Conservation (phyloP, 2,329 filamentous ascomycete genomes). For the Atkinsonella hypoxylon region DNA sequence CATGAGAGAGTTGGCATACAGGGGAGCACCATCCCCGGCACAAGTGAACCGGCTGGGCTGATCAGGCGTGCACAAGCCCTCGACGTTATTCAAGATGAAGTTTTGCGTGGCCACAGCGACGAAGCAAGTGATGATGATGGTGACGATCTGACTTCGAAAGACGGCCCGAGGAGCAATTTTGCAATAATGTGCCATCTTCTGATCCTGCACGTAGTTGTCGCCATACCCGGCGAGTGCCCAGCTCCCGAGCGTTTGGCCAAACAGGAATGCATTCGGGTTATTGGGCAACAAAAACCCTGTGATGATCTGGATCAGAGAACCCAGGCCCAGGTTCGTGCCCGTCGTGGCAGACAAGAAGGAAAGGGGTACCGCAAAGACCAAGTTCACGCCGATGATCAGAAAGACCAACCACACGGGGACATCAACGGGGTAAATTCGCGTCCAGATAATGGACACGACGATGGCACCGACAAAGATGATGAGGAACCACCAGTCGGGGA, state of each 20-base stretch:
- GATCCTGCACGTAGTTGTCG: slow-evolving; percentile 32
- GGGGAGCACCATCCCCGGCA: slow-evolving; percentile 34
- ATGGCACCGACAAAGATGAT: slow-evolving; percentile 22
- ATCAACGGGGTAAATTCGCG: slow-evolving; percentile 16
- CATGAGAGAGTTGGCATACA: slow-evolving; percentile 22
- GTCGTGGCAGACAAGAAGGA: slow-evolving; percentile 33
- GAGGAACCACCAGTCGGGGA: slow-evolving; percentile 36
- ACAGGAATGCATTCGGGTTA: slow-evolving; percentile 15
- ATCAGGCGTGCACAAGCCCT: slow-evolving; percentile 17
- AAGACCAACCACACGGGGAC: slow-evolving; percentile 28
- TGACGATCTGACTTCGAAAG: slow-evolving; percentile 34
- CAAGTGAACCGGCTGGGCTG: slow-evolving; percentile 34
- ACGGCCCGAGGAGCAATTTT: slow-evolving; percentile 35
- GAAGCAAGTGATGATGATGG: slow-evolving; percentile 33
- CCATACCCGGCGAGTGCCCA: slow-evolving; percentile 22
- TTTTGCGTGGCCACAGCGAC: slow-evolving; percentile 32
- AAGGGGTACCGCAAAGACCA: slow-evolving; percentile 30
- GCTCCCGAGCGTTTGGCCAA: slow-evolving; percentile 13
- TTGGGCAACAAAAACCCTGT: slow-evolving; percentile 15
- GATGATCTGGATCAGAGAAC: slow-evolving; percentile 30
- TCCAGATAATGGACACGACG: slow-evolving; percentile 19
- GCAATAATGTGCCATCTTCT: slow-evolving; percentile 39
- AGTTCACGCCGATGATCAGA: slow-evolving; percentile 25
- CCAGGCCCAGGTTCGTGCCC: slow-evolving; percentile 29
- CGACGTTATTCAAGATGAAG: slow-evolving; percentile 26